These are phyloP conservation scores for Phytophthora lateralis DNA, from an alignment of 352 stramenopile genomes.

Conservation along the genomic window DNA sequence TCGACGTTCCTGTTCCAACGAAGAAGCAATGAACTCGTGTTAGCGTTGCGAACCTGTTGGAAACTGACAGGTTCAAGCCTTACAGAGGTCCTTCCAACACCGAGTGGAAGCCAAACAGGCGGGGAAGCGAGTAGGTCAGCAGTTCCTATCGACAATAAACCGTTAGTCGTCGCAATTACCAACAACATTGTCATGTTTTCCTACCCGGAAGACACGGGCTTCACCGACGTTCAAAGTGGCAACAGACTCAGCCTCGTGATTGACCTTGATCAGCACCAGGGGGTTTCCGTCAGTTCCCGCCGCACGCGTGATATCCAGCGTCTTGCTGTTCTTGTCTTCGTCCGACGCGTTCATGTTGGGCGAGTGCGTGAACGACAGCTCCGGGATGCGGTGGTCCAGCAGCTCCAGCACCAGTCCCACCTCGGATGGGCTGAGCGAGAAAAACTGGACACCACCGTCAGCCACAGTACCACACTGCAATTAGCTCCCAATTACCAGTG, in stretches of 20 bases:
- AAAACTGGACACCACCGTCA: conserved; percentile 58
- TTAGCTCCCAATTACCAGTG: background rate
- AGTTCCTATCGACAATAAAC: conserved; percentile 49
- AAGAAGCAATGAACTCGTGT: background rate
- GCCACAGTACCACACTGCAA: background rate
- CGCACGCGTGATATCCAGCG: conserved; percentile 55
- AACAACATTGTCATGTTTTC: background rate
- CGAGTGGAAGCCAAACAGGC: conserved; percentile 79
- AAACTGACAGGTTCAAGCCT: conserved; percentile 13
- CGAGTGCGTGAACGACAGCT: conserved; percentile 77
- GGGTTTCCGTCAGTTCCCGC: conserved; percentile 54
- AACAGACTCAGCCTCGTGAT: conserved; percentile 54
- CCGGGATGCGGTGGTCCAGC: conserved; percentile 64
- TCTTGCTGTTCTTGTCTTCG: conserved; percentile 55
- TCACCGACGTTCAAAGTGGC: conserved; percentile 75
- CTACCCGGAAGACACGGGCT: conserved; percentile 54
- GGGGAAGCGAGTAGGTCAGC: conserved; percentile 77
- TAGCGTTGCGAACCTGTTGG: background rate
- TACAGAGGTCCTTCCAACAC: conserved; percentile 76
- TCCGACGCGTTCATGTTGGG: conserved; percentile 77
- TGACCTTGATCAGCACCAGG: conserved; percentile 59
- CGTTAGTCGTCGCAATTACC: background rate
- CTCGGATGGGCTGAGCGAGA: conserved; percentile 79
- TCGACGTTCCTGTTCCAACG: conserved; percentile 51
- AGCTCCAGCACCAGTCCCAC: conserved; percentile 80